Base-by-base conservation (phyloP, 202 grass and related monocot genomes). In the Setaria viridis region DNA sequence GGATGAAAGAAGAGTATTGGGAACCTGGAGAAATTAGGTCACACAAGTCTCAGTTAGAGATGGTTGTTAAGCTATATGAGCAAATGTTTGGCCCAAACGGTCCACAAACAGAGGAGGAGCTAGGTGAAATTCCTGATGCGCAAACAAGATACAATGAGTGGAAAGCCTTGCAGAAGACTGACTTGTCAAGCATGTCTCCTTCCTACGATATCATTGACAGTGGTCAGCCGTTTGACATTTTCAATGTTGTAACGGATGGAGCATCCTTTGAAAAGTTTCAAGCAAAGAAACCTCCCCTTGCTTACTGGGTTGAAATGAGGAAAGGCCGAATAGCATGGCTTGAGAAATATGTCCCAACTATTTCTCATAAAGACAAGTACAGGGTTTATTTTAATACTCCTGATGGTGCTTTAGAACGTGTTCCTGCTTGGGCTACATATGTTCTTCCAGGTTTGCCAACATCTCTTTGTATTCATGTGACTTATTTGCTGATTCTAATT, bases 41-140 rank as follows among this genome's bases (percentile, higher is more conserved):
- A 56, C 87, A 55, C 12, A 85, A 89, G 59, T 90, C 89, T 73
- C 91, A 88, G 62, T 58, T 95, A 64, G 95, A 98, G 87, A 92
- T 86, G 88, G 89, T 92, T 66, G 83, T 87, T 41, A 98, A 92
- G 81, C 86, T 98, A 75, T 98, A 95, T 67, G 95, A 98, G 84
- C 91, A 98, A 82, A 95, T 98, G 90, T 98, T 98, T 87, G 95
- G 95, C 50, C 95, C 95, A 45, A 95, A 98, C 91, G 74, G 93
- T 69, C 91, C 95, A 0, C 85, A 98, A 70, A 92, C 93, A 64
- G 93, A 94, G 84, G 95, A 95, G 85, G 95, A 98, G 62, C 72
- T 98, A 68, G 93, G 53, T 88, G 89, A 98, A 86, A 94, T 98
- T 71, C 88, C 80, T 87, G 87, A 91, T 92, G 84, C 95, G 46